A percentile compares a stretch with the other conserved stretches of the same genome.
Conservation (phyloP, 2,329 filamentous ascomycete species). For the Colletotrichum godetiae region DNA sequence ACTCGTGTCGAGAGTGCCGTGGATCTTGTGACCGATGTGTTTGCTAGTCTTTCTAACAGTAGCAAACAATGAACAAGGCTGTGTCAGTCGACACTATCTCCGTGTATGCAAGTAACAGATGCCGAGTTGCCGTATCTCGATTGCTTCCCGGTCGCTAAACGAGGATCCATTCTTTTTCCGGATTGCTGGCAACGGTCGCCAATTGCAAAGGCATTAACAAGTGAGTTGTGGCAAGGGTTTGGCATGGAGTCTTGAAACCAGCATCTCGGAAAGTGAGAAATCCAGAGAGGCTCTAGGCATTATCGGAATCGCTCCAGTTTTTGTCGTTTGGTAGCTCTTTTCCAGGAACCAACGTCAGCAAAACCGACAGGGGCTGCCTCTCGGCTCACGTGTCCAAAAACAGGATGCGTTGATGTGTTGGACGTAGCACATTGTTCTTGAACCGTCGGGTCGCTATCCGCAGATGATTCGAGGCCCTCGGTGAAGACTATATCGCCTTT, state of each 20-base stretch:
- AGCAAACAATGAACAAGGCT: neutral
- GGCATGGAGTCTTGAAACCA: neutral
- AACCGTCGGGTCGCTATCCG: slow-evolving; percentile 15
- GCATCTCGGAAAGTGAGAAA: neutral
- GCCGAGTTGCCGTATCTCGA: neutral
- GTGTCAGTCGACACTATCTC: neutral
- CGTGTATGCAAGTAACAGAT: neutral
- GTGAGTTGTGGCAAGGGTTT: neutral
- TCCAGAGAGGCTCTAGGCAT: neutral
- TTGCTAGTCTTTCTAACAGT: neutral
- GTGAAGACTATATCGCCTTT: slow-evolving; percentile 79
- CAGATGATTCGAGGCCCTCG: slow-evolving; percentile 58
- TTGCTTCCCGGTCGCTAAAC: neutral
- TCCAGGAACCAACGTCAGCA: slow-evolving; percentile 28
- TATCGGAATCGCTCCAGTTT: slow-evolving; percentile 33
- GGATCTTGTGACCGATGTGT: neutral
- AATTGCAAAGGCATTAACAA: neutral
- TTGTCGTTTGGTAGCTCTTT: slow-evolving; percentile 31
- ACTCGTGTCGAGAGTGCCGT: neutral
- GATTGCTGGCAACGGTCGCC: slow-evolving; percentile 10
- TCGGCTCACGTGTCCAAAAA: neutral
- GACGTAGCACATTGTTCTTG: neutral
- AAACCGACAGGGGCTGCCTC: slow-evolving; percentile 13
- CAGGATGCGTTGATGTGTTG: neutral
- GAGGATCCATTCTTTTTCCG: neutral